Base-by-base conservation (phyloP, 495 filamentous ascomycete species). In the Penicillium desertorum region DNA sequence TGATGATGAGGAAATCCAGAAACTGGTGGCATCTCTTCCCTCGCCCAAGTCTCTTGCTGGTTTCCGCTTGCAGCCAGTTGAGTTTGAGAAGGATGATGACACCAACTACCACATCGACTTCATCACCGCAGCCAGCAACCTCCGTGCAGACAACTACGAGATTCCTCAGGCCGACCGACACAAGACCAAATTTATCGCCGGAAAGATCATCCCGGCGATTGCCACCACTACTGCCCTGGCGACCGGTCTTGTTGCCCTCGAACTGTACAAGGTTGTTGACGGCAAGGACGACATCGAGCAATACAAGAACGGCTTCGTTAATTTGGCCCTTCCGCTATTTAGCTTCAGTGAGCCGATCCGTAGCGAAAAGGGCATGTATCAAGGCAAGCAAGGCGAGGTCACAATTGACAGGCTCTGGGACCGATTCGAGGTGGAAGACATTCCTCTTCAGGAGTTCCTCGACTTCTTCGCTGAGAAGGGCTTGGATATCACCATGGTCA, bases 1-100 rank as follows among this genome's bases (percentile, higher is more conserved):
- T 62, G 93, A 97, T 67, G 79, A 77, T 47, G 77, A 83, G 12
- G 89, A 90, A 63, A 78, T 97, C 30, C 74, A 87, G 57, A 79
- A 82, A 37, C 82, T 99, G 29, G 76, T 86, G 9, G 65, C 74
- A 3, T 66, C 70, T 46, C 79, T 99, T 20, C 95, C 95, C 4
- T 77, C 87, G 2, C 86, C 93, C 32, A 92, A 88, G 62, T 80
- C 84, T 11, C 76, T 98, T 30, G 86, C 88, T 30, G 91, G 91
- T 12, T 95, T 93, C 80, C 90, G 90, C 68, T 79, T 99, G 44
- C 83, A 83, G 42, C 89, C 92, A 1, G 95, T 98, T 12, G 95
- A 99, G 69, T 99, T 99, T 64, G 95, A 99, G 78, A 99, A 99
- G 80, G 95, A 99, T 64, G 94, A 99, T 61, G 95, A 98, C 74